Base-by-base conservation (phyloP, 805 yeast genomes). In the Clavispora carvajalis region DNA sequence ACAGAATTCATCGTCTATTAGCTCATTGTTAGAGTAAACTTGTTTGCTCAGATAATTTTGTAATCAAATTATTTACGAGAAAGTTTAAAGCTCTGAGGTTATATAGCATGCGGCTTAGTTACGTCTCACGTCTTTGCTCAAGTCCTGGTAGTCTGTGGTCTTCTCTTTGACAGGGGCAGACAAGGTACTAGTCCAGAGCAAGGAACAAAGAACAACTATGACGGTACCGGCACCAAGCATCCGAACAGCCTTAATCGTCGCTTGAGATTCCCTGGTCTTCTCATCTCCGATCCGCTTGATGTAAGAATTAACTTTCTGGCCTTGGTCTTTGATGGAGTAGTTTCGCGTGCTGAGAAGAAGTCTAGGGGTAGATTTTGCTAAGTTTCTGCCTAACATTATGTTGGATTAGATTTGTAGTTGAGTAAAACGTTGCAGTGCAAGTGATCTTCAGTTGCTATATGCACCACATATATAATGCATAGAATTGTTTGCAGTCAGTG, bases 231-330 rank as follows among this genome's bases (percentile, higher is more conserved):
- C 53, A 1, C 57, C 53, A 7, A 43, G 40, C 30, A 40, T 46
- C 10, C 62, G 53, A 34, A 57, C 42, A 19, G 41, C 45, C 40
- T 45, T 52, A 39, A 68, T 42, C 4, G 64, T 57, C 18, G 46
- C 53, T 37, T 56, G 49, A 3, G 69, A 57, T 34, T 58, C 67
- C 29, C 39, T 40, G 3, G 67, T 48, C 22, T 55, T 57, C 36
- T 65, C 72, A 36, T 60, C 63, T 4, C 64, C 68, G 15, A 68
- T 54, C 30, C 53, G 54, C 39, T 63, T 56, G 15, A 66, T 46
- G 28, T 48, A 44, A 34, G 44, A 40, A 40, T 63, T 62, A 35
- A 57, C 45, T 12, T 49, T 41, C 33, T 49, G 44, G 29, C 55
- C 46, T 38, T 47, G 55, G 18, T 47, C 29, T 33, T 45, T 46